Base-by-base conservation (phyloP, 1,284 basidiomycete genomes). In the Serendipita sp. region DNA sequence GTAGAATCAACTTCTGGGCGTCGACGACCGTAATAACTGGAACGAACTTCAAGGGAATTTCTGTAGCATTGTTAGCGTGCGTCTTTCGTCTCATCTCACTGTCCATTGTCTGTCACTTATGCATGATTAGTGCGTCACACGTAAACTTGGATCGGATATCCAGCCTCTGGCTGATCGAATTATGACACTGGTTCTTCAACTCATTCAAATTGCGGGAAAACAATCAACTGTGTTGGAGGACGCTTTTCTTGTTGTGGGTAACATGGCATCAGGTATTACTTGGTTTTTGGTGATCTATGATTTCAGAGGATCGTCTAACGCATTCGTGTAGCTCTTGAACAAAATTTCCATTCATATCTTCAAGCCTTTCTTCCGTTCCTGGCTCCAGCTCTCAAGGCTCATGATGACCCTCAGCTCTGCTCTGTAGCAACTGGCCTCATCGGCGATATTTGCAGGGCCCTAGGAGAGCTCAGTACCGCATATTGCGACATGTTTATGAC, bases 11-110 rank as follows among this genome's bases (percentile, higher is more conserved):
- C 88, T 99, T 61, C 79, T 99, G 53, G 96, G 95, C 61, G 80
- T 88, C 49, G 95, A 99, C 74, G 95, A 99, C 72, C 85, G 92
- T 67, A 95, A 95, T 75, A 99, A 98, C 78, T 98, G 95, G 93
- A 95, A 94, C 71, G 95, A 99, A 73, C 79, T 99, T 47, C 94
- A 98, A 74, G 89, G 91, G 75, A 96, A 95, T 75, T 82, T 98
- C 70, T 97, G 93, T 74, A 87, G 88, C 65, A 89, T 96, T 58
- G 78, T 93, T 64, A 88, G 91, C 62, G 90, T 91, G 70, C 71
- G 87, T 77, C 38, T 41, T 6, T 41, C 38, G 15, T 41, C n/a
- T 29, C 63, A 50, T 47, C 42, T 53, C 22, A 22, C 22, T 38
- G 13, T 61, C 15, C 13, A 22, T 17, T 3, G 30, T 42, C 26